Evolutionary conservation across 2,329 filamentous ascomycete species (phyloP).

Genomic region (Hymenoscyphus albidus): DNA sequence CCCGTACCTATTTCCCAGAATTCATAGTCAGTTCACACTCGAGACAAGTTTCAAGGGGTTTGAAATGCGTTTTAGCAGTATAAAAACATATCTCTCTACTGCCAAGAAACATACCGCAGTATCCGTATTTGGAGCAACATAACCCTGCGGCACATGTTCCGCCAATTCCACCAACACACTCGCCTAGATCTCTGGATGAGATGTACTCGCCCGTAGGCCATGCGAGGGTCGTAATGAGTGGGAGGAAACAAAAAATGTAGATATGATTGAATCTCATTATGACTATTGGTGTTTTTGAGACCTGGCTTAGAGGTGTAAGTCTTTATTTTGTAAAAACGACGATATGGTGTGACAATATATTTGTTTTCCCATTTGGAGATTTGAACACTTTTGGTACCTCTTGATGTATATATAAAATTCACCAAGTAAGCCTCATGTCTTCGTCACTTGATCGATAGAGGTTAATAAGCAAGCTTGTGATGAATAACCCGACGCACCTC

Average conservation of each 20-base stretch:
- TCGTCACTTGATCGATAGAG: neutral
- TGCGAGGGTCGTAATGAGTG: neutral
- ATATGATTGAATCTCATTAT: neutral
- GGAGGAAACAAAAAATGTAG: neutral
- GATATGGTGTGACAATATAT: neutral
- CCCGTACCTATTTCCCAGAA: neutral
- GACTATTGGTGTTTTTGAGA: neutral
- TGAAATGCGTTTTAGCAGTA: neutral
- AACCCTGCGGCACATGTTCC: neutral
- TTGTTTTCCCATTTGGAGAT: neutral
- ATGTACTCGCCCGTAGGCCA: neutral
- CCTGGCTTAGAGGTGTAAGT: neutral
- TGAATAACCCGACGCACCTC: too few relatives aligned
- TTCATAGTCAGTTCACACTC: neutral
- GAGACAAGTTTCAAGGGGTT: too few relatives aligned
- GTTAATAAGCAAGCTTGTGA: too few relatives aligned
- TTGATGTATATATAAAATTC: neutral
- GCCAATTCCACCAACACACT: neutral
- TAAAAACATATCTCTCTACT: neutral
- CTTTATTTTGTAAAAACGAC: neutral
- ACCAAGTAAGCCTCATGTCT: neutral
- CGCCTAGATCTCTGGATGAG: neutral
- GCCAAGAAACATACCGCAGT: neutral
- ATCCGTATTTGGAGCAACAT: neutral
- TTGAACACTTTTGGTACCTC: neutral